Evolutionary conservation across 2,329 filamentous ascomycete genomes (phyloP).

Genomic region (Colletotrichum limetticola): DNA sequence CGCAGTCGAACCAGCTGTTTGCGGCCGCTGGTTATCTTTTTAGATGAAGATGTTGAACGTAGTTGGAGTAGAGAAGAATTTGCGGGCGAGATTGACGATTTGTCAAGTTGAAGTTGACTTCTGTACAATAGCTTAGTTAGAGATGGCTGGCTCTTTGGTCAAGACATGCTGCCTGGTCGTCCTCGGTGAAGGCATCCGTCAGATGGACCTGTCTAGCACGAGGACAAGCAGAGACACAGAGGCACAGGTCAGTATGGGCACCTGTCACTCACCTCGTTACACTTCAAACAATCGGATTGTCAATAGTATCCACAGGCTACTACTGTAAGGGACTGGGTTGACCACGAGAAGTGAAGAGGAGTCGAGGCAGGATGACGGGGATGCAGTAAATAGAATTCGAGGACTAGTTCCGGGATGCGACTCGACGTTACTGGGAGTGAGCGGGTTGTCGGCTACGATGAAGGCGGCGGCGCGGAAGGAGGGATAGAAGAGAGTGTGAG

Average conservation of each 20-base stretch:
- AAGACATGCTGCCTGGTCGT: slow-evolving; percentile 5
- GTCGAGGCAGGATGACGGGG: not conserved
- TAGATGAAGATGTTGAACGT: not conserved
- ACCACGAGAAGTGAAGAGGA: slow-evolving; percentile 2
- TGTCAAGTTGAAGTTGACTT: not conserved
- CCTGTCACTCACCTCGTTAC: slow-evolving; percentile 19
- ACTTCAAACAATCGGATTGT: not conserved
- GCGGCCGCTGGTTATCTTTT: slow-evolving; percentile 11
- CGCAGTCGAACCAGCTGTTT: slow-evolving; percentile 4
- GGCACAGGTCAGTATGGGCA: slow-evolving; percentile 5
- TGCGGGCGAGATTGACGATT: not conserved
- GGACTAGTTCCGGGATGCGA: slow-evolving; percentile 1
- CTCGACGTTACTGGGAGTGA: slow-evolving; percentile 1
- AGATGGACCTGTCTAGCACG: slow-evolving; percentile 14
- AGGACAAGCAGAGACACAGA: not conserved
- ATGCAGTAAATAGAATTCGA: slow-evolving; percentile 14
- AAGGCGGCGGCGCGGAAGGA: not conserved
- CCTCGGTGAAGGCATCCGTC: slow-evolving; percentile 9
- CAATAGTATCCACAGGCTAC: not conserved
- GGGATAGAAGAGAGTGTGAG: not conserved
- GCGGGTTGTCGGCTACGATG: not conserved
- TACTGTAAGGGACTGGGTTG: slow-evolving; percentile 6
- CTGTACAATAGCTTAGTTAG: slow-evolving; percentile 13
- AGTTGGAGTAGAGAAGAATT: slow-evolving; percentile 3
- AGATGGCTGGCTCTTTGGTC: slow-evolving; percentile 14